Evolutionary conservation across 202 grass and related monocot genomes (phyloP), one percentile per base, ranked within the genome.

Genomic region (Eragrostis tef): DNA sequence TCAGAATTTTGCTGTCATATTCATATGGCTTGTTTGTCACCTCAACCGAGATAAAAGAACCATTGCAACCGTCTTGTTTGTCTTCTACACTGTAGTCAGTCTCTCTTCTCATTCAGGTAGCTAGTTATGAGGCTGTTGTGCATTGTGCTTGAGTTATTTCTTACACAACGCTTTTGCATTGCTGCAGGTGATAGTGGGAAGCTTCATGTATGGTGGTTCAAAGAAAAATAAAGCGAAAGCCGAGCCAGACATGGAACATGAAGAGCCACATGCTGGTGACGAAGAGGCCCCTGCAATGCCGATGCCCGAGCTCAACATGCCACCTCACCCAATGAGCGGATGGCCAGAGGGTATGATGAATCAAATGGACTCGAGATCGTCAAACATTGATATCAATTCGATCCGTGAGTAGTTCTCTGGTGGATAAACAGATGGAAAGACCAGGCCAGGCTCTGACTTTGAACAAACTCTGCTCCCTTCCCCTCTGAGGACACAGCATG

Each of bases 341-440:
- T 94, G 90, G 93, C 6, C 83, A 0, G 14, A 70, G 15, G 67
- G 71, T 22, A 36, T 89, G 74, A 90, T 86, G 88, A 67, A 82
- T 81, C 67, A 89, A 60, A 87, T 92, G 85, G 93, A 88, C 39
- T 87, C 90, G 41, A 79, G 82, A 46, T 67, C 70, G 6, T 83
- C 89, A 0, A 89, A 64, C 85, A 94, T 94, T 36, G 93, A 94
- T 34, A 94, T 94, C 83, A 92, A 94, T 74, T 92, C 86, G 10
- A 92, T 87, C 58, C 81, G 89, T 44, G 89, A 89, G 87, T 94
- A 86, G 73, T 16, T 67, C 8, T 49, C 27, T 12, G 64, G 43
- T 1, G 58, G 76, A n/a, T 67, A 53, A 54, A 20, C 39, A 13
- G 27, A 36, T 22, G 51, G 51, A 34, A 69, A 54, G 21, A 34